Conservation (phyloP, 129 eudicot genomes). For the Logfia minima region DNA sequence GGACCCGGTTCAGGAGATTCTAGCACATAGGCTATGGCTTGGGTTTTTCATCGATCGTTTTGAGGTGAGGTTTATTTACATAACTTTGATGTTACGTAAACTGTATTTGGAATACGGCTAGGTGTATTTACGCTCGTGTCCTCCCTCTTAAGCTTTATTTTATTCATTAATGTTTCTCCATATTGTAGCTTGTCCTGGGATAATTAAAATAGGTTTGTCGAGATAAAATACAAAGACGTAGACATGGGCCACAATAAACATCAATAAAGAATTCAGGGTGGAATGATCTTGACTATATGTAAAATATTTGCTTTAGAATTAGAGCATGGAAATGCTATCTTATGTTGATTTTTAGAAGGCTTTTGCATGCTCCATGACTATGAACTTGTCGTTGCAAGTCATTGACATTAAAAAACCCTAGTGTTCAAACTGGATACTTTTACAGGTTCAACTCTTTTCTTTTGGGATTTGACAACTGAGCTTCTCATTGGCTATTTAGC, state of each 20-base stretch:
- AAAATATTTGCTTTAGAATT: neutral
- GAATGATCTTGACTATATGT: no score
- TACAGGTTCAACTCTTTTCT: no score
- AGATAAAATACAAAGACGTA: neutral
- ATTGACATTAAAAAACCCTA: no score
- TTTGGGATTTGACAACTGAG: no score
- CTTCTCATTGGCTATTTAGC: no score
- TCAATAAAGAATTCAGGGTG: no score
- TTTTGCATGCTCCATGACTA: neutral
- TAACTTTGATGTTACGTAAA: neutral
- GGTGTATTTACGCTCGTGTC: neutral
- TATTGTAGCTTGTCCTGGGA: slow-evolving; percentile 14
- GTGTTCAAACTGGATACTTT: no score
- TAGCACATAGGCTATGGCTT: slow-evolving; percentile 98
- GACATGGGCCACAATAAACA: no score
- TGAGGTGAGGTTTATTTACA: slow-evolving; percentile 55
- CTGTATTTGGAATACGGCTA: slow-evolving; percentile 8
- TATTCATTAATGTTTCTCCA: neutral
- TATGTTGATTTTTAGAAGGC: neutral
- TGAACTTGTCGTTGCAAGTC: neutral
- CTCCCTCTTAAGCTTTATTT: neutral
- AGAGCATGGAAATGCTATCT: neutral
- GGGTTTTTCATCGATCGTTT: slow-evolving; percentile 96
- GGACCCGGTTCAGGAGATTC: slow-evolving; percentile 90
- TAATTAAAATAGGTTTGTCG: neutral